phyloP scores from a whole-genome alignment of 306 rosid genomes.

The Echinosophora koreensis region DNA sequence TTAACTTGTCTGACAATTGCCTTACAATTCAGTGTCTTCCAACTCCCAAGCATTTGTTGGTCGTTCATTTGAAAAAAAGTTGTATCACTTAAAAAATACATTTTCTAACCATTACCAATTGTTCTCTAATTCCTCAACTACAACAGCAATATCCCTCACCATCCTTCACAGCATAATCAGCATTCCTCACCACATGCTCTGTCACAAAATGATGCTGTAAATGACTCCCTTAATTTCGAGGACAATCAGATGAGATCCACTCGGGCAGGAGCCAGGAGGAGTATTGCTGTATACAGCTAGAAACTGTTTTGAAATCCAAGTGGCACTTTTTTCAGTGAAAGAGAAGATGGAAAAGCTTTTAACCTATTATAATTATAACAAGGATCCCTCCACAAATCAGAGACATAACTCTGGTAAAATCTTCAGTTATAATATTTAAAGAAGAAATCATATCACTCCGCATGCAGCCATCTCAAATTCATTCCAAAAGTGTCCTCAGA shows the following conservation, averaged over 20 bases:
- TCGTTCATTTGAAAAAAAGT: neutral
- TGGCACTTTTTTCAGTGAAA: neutral
- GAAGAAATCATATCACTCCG: neutral
- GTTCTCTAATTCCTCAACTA: neutral
- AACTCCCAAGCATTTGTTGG: neutral
- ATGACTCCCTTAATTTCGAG: slow-evolving; percentile 10
- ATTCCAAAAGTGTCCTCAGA: neutral
- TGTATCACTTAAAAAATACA: neutral
- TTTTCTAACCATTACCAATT: neutral
- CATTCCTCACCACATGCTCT: slow-evolving; percentile 5
- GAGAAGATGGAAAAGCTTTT: neutral
- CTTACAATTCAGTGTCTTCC: neutral
- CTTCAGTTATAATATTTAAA: neutral
- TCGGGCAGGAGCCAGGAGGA: slow-evolving; percentile 9
- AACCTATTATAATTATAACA: neutral
- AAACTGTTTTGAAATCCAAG: neutral
- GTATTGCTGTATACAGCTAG: neutral
- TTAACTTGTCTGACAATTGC: neutral
- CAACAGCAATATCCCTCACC: neutral
- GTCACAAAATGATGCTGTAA: neutral
- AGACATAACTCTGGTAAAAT: neutral
- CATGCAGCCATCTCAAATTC: neutral
- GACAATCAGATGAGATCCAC: neutral
- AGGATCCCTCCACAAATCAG: neutral
- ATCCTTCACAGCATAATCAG: neutral